These are phyloP conservation scores for Eucalyptus camaldulensis DNA, from an alignment of 345 rosid species.

Conservation along the genomic window DNA sequence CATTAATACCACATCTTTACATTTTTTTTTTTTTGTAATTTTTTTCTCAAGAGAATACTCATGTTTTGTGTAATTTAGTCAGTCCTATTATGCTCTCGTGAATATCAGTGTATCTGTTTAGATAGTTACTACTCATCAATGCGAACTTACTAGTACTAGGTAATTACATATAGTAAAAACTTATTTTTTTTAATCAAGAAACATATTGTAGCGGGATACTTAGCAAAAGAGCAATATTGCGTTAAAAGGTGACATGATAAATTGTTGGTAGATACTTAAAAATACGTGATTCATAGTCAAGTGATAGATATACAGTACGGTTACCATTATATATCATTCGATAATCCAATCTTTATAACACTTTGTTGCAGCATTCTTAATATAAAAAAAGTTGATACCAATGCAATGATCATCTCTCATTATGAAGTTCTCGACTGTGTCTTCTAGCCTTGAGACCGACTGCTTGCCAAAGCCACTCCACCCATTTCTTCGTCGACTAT, in stretches of 20 bases:
- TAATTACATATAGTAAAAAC: not conserved
- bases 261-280: not conserved
- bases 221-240: not conserved
- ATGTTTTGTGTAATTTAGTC: not conserved
- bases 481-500: not conserved
- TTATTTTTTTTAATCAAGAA: not conserved
- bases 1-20: no score
- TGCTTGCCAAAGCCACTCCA: not conserved
- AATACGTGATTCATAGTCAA: not conserved
- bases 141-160: not conserved
- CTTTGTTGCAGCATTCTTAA: not conserved
- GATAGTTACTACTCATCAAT: not conserved
- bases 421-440: not conserved
- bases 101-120: not conserved
- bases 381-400: not conserved
- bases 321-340: not conserved
- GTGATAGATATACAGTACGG: not conserved
- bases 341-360: not conserved
- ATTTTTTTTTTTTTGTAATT: no score
- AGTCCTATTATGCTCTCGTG: not conserved
- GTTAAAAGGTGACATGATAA: not conserved
- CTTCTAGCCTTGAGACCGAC: not conserved
- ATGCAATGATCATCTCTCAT: not conserved
- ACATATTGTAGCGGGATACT: not conserved
- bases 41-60: not conserved